phyloP scores from a whole-genome alignment of 192 early-diverging fungal species.

The Entomortierella lignicola region DNA sequence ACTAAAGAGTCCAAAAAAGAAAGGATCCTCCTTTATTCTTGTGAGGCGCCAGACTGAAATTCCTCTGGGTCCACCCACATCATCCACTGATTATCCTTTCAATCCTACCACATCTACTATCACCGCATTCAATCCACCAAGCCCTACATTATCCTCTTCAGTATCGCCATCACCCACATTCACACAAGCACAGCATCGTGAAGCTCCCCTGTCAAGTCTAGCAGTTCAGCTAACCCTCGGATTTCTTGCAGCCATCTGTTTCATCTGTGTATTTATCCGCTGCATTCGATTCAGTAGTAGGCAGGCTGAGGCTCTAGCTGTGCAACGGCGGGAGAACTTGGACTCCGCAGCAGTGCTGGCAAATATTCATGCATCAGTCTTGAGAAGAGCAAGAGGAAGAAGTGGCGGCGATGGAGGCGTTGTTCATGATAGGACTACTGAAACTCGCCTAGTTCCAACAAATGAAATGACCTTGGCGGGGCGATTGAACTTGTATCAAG shows the following conservation, averaged over 20 bases:
- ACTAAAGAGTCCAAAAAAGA: not conserved
- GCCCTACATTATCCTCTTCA: not conserved
- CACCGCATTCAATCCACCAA: not conserved
- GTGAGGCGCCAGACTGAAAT: not conserved
- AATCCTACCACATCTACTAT: not conserved
- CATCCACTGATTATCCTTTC: not conserved
- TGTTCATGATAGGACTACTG: not conserved
- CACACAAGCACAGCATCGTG: not conserved
- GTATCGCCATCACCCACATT: constrained; percentile 1
- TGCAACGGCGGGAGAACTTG: constrained; percentile 4
- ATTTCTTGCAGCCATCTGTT: not conserved
- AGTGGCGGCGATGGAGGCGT: too few relatives aligned
- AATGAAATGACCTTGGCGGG: constrained; percentile 33
- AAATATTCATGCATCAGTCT: not conserved
- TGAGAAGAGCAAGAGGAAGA: not conserved
- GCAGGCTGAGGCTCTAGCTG: not conserved
- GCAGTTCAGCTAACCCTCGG: constrained; percentile 34
- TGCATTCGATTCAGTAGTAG: constrained; percentile 19
- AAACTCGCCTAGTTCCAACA: constrained; percentile 14
- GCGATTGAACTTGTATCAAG: constrained; percentile 24
- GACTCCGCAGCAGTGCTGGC: not conserved
- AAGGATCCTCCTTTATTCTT: not conserved
- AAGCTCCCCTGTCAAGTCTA: constrained; percentile 18
- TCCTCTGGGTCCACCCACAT: not conserved
- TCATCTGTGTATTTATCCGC: constrained; percentile 16